phyloP scores from a whole-genome alignment of 2,329 filamentous ascomycete species.

The Fusarium protoensiforme region DNA sequence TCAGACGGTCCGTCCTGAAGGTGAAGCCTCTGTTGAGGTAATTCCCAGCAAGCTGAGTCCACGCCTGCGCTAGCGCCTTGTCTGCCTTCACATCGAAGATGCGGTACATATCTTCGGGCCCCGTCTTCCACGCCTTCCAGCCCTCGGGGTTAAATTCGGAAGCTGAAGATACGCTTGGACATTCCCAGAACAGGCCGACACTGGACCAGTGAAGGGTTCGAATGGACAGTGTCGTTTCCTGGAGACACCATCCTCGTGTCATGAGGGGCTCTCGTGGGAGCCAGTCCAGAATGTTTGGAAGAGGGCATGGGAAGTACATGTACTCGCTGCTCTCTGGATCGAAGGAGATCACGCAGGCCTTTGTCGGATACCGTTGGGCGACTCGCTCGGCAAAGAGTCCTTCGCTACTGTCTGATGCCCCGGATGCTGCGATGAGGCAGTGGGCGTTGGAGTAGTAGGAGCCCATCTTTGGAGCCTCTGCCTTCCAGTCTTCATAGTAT shows the following conservation, averaged over 20 bases:
- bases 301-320: background rate
- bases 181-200: background rate
- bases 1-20: background rate
- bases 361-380: background rate
- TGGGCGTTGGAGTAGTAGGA: slow-evolving; percentile 7
- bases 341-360: background rate
- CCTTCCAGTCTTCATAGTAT: background rate
- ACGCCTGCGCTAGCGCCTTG: background rate
- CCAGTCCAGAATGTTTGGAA: background rate
- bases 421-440: background rate
- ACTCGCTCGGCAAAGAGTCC: background rate
- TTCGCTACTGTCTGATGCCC: background rate
- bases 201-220: background rate
- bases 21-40: background rate
- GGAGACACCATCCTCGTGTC: slow-evolving; percentile 5
- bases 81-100: background rate
- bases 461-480: slow-evolving; percentile 6
- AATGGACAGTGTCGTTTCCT: background rate
- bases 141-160: background rate
- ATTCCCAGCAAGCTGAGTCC: background rate
- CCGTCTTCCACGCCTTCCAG: background rate
- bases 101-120: background rate
- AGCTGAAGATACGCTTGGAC: background rate
- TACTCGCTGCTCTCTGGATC: background rate
- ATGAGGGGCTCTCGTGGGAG: background rate